These are phyloP conservation scores for Gomphus bonarii DNA, from an alignment of 1,284 basidiomycete species.

Conservation along the genomic window DNA sequence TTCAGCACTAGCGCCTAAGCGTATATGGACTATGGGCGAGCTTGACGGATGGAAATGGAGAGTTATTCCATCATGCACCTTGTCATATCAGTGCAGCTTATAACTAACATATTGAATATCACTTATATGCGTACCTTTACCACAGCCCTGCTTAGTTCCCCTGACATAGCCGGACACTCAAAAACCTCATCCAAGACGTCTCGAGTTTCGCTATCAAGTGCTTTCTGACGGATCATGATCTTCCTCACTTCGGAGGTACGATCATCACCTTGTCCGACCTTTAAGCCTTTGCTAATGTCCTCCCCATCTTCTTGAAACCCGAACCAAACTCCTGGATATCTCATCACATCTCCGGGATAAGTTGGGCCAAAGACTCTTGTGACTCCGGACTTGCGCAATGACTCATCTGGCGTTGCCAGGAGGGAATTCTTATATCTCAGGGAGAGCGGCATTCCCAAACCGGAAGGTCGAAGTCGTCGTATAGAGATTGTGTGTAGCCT, in stretches of 20 bases:
- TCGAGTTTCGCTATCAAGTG: constrained; percentile 35
- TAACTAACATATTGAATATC: background rate
- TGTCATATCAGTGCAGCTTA: constrained; percentile 4
- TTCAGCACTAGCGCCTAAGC: constrained; percentile 78
- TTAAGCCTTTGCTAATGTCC: constrained; percentile 38
- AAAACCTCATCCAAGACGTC: constrained; percentile 61
- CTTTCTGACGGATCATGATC: constrained; percentile 59
- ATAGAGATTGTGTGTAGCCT: constrained; percentile 67
- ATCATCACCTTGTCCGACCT: constrained; percentile 40
- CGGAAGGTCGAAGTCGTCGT: constrained; percentile 47
- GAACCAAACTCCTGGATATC: constrained; percentile 78
- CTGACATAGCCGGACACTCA: constrained; percentile 55
- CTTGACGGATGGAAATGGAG: constrained; percentile 54
- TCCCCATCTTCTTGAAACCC: constrained; percentile 56
- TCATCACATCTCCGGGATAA: constrained; percentile 66
- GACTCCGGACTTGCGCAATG: constrained; percentile 56
- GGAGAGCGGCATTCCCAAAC: constrained; percentile 34
- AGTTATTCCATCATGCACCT: constrained; percentile 67
- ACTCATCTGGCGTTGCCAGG: constrained; percentile 47
- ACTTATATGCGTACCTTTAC: constrained; percentile 40
- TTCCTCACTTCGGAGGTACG: constrained; percentile 64
- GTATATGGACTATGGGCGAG: constrained; percentile 44
- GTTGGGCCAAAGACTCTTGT: constrained; percentile 77
- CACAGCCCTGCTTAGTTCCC: constrained; percentile 56
- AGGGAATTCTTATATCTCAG: constrained; percentile 60